Evolutionary conservation across 2,329 filamentous ascomycete species (phyloP).

Genomic region (Claviceps capensis): DNA sequence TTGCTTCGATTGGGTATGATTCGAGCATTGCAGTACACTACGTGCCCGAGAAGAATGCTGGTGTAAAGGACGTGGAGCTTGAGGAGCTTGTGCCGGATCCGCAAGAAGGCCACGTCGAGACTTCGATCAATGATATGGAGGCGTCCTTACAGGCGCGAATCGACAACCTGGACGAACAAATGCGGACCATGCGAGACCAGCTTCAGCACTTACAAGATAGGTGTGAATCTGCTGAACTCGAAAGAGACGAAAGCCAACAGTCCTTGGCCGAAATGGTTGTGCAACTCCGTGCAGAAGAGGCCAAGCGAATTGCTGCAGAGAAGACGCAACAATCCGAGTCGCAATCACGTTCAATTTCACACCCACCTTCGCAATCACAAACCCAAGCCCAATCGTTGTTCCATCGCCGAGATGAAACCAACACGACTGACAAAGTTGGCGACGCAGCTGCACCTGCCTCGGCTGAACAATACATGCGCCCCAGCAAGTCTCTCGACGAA

Average conservation of each 20-base stretch:
- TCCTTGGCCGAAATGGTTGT: constrained; percentile 79
- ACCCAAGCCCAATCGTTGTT: constrained; percentile 9
- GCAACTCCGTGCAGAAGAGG: constrained; percentile 59
- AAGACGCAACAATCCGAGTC: constrained; percentile 19
- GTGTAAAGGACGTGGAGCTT: background rate
- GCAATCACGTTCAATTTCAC: background rate
- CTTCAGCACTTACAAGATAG: constrained; percentile 65
- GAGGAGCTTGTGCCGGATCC: background rate
- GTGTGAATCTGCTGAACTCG: constrained; percentile 68
- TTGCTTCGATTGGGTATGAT: constrained; percentile 10
- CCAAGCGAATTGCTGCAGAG: constrained; percentile 29
- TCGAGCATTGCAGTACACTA: constrained; percentile 12
- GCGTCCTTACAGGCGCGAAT: constrained; percentile 47
- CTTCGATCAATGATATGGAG: constrained; percentile 14
- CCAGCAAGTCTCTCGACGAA: constrained; percentile 1
- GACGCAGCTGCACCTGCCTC: background rate
- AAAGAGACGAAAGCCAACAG: constrained; percentile 57
- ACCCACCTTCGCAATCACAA: constrained; percentile 3
- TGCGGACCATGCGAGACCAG: constrained; percentile 67
- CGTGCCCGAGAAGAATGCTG: constrained; percentile 6
- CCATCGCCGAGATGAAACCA: constrained; percentile 3
- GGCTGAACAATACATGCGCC: background rate
- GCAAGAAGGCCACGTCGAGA: background rate
- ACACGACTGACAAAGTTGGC: constrained; percentile 6
- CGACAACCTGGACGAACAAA: constrained; percentile 64